phyloP scores from a whole-genome alignment of 2,329 filamentous ascomycete genomes.

The Endoconidiophora laricicola region DNA sequence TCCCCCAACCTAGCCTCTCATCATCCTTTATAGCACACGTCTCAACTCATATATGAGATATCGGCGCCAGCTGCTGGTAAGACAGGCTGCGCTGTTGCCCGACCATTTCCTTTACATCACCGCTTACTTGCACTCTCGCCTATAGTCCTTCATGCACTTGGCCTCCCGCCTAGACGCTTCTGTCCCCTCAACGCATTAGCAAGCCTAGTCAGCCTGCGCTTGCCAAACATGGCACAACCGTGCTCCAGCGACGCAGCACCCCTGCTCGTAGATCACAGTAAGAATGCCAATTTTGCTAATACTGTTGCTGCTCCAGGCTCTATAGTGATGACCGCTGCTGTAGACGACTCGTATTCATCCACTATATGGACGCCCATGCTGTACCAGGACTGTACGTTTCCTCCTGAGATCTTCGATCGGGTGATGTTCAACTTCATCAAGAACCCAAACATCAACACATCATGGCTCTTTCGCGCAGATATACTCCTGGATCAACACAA shows the following conservation, averaged over 20 bases:
- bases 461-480: slow-evolving; percentile 63
- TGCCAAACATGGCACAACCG: slow-evolving; percentile 3
- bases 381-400: slow-evolving; percentile 43
- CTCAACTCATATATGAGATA: no score
- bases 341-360: neutral
- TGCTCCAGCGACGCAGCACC: neutral
- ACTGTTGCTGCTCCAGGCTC: no score
- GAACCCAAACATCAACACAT: slow-evolving; percentile 67
- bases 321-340: neutral
- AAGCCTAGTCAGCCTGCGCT: neutral
- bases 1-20: no score
- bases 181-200: no score
- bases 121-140: no score
- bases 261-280: neutral
- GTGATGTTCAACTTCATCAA: slow-evolving; percentile 60
- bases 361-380: slow-evolving; percentile 36
- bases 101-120: no score
- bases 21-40: no score
- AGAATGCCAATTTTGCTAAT: no score
- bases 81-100: no score
- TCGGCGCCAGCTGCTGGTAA: no score
- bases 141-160: no score
- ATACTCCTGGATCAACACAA: slow-evolving; percentile 38
- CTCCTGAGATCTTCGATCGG: slow-evolving; percentile 41
- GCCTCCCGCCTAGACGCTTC: no score